These are phyloP conservation scores for Oryza glumipatula DNA, from an alignment of 176 grass and related monocot species.

Conservation along the genomic window DNA sequence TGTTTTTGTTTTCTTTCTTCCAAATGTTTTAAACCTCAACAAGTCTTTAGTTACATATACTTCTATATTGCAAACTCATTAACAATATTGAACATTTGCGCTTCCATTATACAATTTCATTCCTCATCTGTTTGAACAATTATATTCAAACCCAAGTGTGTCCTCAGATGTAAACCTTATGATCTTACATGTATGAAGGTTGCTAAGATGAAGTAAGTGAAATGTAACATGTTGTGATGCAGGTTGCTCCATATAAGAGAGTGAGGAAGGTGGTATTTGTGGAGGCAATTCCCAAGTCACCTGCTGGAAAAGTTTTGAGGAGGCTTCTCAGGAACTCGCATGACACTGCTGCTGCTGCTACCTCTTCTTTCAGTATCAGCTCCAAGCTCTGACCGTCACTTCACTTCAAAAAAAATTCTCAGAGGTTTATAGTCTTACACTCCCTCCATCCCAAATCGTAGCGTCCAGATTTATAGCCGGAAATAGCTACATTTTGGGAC, in stretches of 20 bases:
- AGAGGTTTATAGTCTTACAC: neutral
- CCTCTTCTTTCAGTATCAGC: neutral
- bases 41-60: neutral
- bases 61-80: neutral
- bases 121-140: neutral
- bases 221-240: neutral
- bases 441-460: too few relatives aligned
- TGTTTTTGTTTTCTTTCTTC: conserved; percentile 9
- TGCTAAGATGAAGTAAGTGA: neutral
- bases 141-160: neutral
- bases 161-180: neutral
- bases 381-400: conserved; percentile 49
- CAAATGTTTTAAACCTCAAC: neutral
- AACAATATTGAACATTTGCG: neutral
- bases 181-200: neutral
- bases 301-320: conserved; percentile 80
- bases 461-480: too few relatives aligned
- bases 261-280: conserved; percentile 88
- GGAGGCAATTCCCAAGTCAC: conserved; percentile 76
- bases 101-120: neutral
- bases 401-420: neutral
- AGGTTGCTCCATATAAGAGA: conserved; percentile 93
- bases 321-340: conserved; percentile 59
- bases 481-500: too few relatives aligned
- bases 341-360: neutral